Evolutionary conservation across 805 yeast genomes (phyloP), one percentile per base, ranked within the genome.

Genomic region (Yarrowia hollandica): DNA sequence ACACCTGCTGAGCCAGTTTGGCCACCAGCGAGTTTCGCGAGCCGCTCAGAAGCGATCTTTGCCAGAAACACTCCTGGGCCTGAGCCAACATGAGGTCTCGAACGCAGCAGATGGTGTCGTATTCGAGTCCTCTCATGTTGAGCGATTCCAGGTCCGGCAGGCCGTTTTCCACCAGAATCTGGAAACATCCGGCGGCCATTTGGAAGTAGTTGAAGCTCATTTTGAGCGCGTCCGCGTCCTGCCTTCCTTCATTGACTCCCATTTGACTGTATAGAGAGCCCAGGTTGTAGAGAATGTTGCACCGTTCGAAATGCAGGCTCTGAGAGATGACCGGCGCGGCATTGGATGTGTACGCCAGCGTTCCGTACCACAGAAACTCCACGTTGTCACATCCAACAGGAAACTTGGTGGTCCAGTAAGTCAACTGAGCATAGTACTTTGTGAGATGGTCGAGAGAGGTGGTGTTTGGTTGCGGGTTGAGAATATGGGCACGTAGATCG

Each of bases 21-120:
- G 94, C 78, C 2, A 90, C 71, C 4, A 83, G 73, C 0, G 85
- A 73, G 66, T 86, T 83, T 64, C 83, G 86, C 65, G 81, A 66
- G 11, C 75, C 73, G 19, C 71, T 74, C 15, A 72, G 69, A 0
- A 76, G 70, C 0, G 96, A 90, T 65, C 84, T 84, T 48, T 80
- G 82, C 96, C 97, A 90, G 54, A 86, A 82, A 11, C 82, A 78
- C 67, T 91, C 97, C 70, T 90, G 96, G 0, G 96, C 94, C 66
- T 89, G 96, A 0, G 96, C 94, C 35, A 87, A 67, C 81, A 81
- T 80, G 31, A 90, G 66, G 11, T 68, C 64, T 33, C 77, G 71
- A 57, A 90, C 71, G 15, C 83, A 74, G 11, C 74, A 71, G 9
- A 86, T 65, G 0, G 88, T 81, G 11, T 77, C 76, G 1, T 60